Conservation (phyloP, 208 protist genomes). For the Naegleria lovaniensis region DNA sequence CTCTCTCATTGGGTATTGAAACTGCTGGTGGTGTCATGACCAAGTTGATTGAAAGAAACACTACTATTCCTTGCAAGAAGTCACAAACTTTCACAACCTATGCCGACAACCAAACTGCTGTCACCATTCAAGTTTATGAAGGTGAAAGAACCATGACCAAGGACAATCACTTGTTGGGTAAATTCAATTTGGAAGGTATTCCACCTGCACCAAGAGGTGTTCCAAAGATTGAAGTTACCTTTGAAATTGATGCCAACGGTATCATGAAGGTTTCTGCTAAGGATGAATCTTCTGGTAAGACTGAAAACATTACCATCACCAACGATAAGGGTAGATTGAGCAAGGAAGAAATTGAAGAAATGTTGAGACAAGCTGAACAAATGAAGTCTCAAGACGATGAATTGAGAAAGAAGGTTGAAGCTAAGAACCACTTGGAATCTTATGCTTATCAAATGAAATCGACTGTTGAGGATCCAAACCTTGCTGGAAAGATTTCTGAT, state of each 20-base stretch:
- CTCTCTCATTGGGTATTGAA: slow-evolving; percentile 85
- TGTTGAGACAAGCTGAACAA: slow-evolving; percentile 81
- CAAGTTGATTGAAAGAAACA: slow-evolving; percentile 78
- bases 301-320: slow-evolving; percentile 58
- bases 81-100: slow-evolving; percentile 80
- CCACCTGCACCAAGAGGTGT: slow-evolving; percentile 71
- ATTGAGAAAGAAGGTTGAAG: slow-evolving; percentile 61
- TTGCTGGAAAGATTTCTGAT: slow-evolving; percentile 58
- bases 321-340: slow-evolving; percentile 83
- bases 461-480: slow-evolving; percentile 63
- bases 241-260: slow-evolving; percentile 74
- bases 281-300: slow-evolving; percentile 47
- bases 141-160: slow-evolving; percentile 85
- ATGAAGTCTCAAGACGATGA: slow-evolving; percentile 71
- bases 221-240: slow-evolving; percentile 86
- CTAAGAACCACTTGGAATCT: slow-evolving; percentile 72
- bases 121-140: slow-evolving; percentile 91
- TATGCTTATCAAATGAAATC: slow-evolving; percentile 83
- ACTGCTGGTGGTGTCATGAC: slow-evolving; percentile 89
- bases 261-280: slow-evolving; percentile 50
- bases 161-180: slow-evolving; percentile 85
- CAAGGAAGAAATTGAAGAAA: slow-evolving; percentile 84
- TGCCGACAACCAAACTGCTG: slow-evolving; percentile 88
- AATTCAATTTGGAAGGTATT: slow-evolving; percentile 85
- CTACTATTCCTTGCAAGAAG: slow-evolving; percentile 83